These are phyloP conservation scores for Mycena sp. DNA, from an alignment of 1,284 basidiomycete genomes.

Conservation along the genomic window DNA sequence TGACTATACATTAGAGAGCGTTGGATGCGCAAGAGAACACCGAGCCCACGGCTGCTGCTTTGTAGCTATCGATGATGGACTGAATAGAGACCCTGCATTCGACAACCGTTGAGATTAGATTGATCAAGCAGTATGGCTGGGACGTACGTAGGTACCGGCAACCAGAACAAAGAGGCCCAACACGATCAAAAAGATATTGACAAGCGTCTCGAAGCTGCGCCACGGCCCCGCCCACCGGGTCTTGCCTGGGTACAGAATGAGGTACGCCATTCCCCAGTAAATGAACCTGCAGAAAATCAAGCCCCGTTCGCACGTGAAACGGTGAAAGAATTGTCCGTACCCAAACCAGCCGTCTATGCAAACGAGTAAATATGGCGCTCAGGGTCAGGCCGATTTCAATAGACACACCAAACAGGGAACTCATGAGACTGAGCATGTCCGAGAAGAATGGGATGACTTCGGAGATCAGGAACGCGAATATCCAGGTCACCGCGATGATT, in stretches of 20 bases:
- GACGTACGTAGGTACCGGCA: constrained; percentile 53
- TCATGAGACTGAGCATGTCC: constrained; percentile 56
- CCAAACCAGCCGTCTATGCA: constrained; percentile 49
- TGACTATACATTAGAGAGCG: constrained; percentile 21
- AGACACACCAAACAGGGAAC: constrained; percentile 52
- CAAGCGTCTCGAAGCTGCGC: constrained; percentile 47
- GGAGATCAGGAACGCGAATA: constrained; percentile 67
- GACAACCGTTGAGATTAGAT: neutral
- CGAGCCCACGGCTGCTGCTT: constrained; percentile 37
- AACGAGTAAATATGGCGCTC: neutral
- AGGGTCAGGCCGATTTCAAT: neutral
- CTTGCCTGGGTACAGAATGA: constrained; percentile 49
- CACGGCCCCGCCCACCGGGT: constrained; percentile 47
- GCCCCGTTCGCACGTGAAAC: neutral
- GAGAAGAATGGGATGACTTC: constrained; percentile 59
- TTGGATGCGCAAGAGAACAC: constrained; percentile 38
- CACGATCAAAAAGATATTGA: constrained; percentile 52
- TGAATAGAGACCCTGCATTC: constrained; percentile 46
- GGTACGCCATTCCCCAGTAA: constrained; percentile 58
- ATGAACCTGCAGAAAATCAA: constrained; percentile 38
- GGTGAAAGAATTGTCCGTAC: neutral
- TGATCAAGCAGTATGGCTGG: neutral
- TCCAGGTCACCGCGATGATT: constrained; percentile 66
- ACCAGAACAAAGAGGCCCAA: constrained; percentile 52
- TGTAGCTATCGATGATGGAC: constrained; percentile 45